These are phyloP conservation scores for Zizania palustris DNA, from an alignment of 202 grass and related monocot species.

Conservation along the genomic window DNA sequence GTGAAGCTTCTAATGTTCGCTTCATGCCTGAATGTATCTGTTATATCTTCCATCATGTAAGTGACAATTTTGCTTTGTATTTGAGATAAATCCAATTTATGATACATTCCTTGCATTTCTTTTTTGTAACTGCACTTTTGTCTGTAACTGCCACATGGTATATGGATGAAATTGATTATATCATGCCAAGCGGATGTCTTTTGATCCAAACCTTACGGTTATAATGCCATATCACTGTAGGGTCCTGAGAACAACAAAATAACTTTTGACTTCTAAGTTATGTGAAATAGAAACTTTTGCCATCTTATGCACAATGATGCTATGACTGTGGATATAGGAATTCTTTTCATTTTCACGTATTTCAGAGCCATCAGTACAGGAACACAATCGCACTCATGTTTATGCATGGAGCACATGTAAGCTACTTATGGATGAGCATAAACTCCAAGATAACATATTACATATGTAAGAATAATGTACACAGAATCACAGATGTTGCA, in stretches of 20 bases:
- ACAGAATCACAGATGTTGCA: neutral
- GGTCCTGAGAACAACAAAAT: neutral
- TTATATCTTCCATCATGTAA: conserved; percentile 97
- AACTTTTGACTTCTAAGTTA: neutral
- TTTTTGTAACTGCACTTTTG: conserved; percentile 17
- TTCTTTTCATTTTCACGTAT: neutral
- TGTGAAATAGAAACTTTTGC: conserved; percentile 8
- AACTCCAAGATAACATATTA: conserved; percentile 13
- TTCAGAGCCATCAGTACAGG: neutral
- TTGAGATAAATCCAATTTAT: conserved; percentile 6
- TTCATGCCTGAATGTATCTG: conserved; percentile 99
- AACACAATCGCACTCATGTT: neutral
- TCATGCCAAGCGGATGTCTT: neutral
- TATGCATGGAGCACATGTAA: neutral
- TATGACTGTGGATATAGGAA: neutral
- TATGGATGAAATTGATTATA: conserved; percentile 3
- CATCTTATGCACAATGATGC: neutral
- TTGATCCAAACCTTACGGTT: conserved; percentile 14
- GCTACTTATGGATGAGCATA: conserved; percentile 31
- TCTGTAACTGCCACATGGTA: neutral
- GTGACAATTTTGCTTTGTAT: conserved; percentile 33
- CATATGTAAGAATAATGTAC: neutral
- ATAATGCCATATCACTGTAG: neutral
- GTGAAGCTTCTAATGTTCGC: conserved; percentile 97
- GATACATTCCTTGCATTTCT: conserved; percentile 4